Evolutionary conservation across 768 basidiomycete species (phyloP).

Genomic region (Lyophyllum atratum): DNA sequence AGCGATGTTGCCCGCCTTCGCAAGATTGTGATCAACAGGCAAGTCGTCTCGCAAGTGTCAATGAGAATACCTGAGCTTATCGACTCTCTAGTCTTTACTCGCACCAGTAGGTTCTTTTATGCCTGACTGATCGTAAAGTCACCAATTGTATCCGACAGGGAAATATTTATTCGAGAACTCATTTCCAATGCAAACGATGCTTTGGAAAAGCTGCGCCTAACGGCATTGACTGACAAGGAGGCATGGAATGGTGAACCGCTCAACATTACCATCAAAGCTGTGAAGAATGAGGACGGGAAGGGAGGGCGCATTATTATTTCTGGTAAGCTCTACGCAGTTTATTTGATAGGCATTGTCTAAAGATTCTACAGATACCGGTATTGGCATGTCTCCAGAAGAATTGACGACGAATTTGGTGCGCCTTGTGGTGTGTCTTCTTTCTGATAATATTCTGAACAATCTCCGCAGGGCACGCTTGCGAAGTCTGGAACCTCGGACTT

Average conservation of each 20-base stretch:
- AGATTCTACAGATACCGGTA: slow-evolving; percentile 75
- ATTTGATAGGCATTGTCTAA: background rate
- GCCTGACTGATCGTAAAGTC: background rate
- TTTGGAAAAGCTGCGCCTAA: slow-evolving; percentile 89
- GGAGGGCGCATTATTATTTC: slow-evolving; percentile 76
- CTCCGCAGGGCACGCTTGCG: slow-evolving; percentile 80
- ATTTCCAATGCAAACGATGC: slow-evolving; percentile 97
- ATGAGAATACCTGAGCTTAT: background rate
- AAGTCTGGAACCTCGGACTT: slow-evolving; percentile 97
- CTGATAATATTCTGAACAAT: slow-evolving; percentile 1
- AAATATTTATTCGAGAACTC: slow-evolving; percentile 86
- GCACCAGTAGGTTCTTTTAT: slow-evolving; percentile 53
- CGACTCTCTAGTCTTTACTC: slow-evolving; percentile 68
- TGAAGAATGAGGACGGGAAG: slow-evolving; percentile 64
- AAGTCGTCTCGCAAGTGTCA: slow-evolving; percentile 16
- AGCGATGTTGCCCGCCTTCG: slow-evolving; percentile 93
- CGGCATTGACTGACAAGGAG: slow-evolving; percentile 74
- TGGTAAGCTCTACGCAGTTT: slow-evolving; percentile 43
- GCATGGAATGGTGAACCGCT: slow-evolving; percentile 72
- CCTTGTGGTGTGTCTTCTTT: background rate
- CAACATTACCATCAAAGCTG: slow-evolving; percentile 88
- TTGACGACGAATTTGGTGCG: slow-evolving; percentile 73
- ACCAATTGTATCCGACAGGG: slow-evolving; percentile 40
- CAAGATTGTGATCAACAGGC: slow-evolving; percentile 92
- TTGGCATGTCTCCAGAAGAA: slow-evolving; percentile 96